Evolutionary conservation across 2,329 filamentous ascomycete genomes (phyloP), one percentile per base, ranked within the genome.

Genomic region (Helminthosporium solani): DNA sequence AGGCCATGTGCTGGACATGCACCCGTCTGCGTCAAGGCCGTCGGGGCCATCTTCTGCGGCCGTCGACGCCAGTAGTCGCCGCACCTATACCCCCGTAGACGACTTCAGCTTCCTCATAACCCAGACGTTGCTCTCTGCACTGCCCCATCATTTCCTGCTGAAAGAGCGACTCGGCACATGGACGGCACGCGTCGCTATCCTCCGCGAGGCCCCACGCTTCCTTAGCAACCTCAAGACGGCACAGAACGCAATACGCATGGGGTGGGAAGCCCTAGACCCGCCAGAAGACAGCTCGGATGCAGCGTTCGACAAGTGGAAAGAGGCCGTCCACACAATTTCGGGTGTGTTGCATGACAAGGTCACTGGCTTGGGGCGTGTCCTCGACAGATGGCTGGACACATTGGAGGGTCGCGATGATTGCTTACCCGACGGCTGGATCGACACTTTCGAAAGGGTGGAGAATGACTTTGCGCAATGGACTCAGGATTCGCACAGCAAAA

Each of bases 51-150:
- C 71, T 14, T 78, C 75, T 39, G 71, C 64, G 21, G 63, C 67
- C 50, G 63, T 67, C 48, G 61, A 54, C 27, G 57, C 58, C 3
- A 15, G 18, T 31, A 51, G 25, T 18, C 60, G 64, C 37, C 60
- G 58, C 23, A 73, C 75, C 33, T 88, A 88, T 68, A 81, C 80
- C 52, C 84, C 81, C 50, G 82, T 97, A 76, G 90, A 94, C 58
- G 94, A 97, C 68, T 83, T 96, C 60, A 91, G 90, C 7, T 89
- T 92, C 19, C 80, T 97, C 37, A 81, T 97, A 46, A 96, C 94
- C 1, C 88, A 91, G 21, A 95, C 92, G 27, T 87, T 96, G 15
- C 73, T 99, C n/a, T 88, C 94, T 63, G 84, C 90, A 3, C 77
- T 99, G 16, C 94, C 94, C 1, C 85, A 87, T 48, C 73, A 96